Base-by-base conservation (phyloP, 139 green algal species). In the Chlamydomonas sp. region DNA sequence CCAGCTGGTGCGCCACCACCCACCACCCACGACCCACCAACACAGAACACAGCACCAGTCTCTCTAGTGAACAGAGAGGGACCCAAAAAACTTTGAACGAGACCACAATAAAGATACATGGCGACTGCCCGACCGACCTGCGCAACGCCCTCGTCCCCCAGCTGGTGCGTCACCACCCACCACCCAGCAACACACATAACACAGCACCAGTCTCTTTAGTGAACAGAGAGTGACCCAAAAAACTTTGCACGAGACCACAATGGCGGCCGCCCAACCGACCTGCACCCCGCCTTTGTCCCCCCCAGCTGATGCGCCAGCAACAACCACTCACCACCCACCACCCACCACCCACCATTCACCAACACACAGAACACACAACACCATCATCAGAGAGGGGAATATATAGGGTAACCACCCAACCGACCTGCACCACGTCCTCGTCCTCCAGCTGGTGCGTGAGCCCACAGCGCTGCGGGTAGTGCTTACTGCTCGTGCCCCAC, bases 401-500 rank as follows among this genome's bases (percentile, higher is more conserved):
- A n/a, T 10, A 13, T n/a, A 54, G 58, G 16, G 10, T 10, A 13
- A 16, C 58, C n/a, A n/a, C 22, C 5, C 47, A 70, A 26, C 65
- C 29, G 33, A 73, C 67, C 49, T 67, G 50, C 4, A 88, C 79
- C 35, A 87, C 80, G 62, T 89, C 81, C 62, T 91, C 81, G 48
- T 89, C 85, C 22, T 78, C 62, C 48, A 92, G 76, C 33, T 74
- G 48, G 65, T 94, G 86, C 3, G 35, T 70, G 28, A 81, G 69
- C 1, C 74, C 76, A 28, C 68, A 96, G 72, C 92, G 79, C 79
- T 98, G 94, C 30, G 95, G 94, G 62, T 90, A 90, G 83, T 99
- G 95, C 82, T 99, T 99, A 62, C 88, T 82, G 69, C 73, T 90
- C 26, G 69, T 84, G 34, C 95, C 95, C 93, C 95, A 99, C 61